A percentile compares a stretch with the other conserved stretches of the same genome.
Evolutionary conservation across 352 stramenopile species (phyloP).

Genomic region (Phytophthora cryptogea): DNA sequence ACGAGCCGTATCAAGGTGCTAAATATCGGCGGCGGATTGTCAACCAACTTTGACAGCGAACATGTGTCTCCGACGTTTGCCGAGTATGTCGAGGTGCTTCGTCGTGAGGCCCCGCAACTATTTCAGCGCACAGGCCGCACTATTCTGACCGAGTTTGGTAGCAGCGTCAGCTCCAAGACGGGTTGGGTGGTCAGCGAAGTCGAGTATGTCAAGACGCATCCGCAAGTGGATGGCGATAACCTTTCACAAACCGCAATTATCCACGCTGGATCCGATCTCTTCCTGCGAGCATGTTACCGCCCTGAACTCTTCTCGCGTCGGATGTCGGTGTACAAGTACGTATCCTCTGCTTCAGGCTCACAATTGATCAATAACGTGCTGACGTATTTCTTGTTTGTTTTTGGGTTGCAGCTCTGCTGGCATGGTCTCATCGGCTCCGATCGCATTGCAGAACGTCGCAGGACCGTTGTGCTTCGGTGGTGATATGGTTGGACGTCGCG

Average conservation of each 20-base stretch:
- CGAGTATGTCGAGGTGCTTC: slow-evolving; percentile 83
- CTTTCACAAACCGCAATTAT: slow-evolving; percentile 80
- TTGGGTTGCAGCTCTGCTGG: slow-evolving; percentile 43
- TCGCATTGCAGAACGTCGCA: slow-evolving; percentile 78
- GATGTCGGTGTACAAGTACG: slow-evolving; percentile 83
- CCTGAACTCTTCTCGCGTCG: slow-evolving; percentile 81
- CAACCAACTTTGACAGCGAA: slow-evolving; percentile 88
- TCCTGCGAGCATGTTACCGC: slow-evolving; percentile 87
- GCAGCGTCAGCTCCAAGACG: slow-evolving; percentile 84
- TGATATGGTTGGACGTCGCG: slow-evolving; percentile 79
- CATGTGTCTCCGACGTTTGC: slow-evolving; percentile 74
- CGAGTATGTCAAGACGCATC: slow-evolving; percentile 90
- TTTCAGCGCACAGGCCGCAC: slow-evolving; percentile 77
- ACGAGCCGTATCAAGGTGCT: slow-evolving; percentile 82
- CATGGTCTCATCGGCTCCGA: slow-evolving; percentile 43
- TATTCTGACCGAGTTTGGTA: slow-evolving; percentile 93
- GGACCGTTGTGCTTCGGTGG: slow-evolving; percentile 93
- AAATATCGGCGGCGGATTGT: slow-evolving; percentile 92
- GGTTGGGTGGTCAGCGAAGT: slow-evolving; percentile 88
- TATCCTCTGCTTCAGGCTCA: slow-evolving; percentile 9
- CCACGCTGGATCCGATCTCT: slow-evolving; percentile 91
- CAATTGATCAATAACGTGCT: slow-evolving; percentile 1
- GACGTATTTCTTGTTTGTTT: slow-evolving; percentile 8
- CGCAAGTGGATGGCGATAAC: slow-evolving; percentile 34
- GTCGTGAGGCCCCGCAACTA: slow-evolving; percentile 67